Base-by-base conservation (phyloP, 2,329 filamentous ascomycete genomes). In the Penicillium decumbens region DNA sequence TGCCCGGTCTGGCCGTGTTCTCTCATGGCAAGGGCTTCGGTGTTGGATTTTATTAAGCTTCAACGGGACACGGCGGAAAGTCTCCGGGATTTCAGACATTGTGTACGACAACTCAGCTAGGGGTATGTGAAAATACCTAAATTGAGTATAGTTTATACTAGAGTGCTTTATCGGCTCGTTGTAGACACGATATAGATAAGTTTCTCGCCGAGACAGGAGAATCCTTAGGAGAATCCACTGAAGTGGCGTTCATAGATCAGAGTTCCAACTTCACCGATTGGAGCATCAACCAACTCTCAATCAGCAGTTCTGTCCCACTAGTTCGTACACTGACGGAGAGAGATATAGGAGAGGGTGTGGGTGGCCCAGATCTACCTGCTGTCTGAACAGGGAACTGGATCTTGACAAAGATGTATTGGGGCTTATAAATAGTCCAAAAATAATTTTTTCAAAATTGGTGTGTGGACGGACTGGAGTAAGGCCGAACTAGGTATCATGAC, bases 401-500 rank as follows among this genome's bases (percentile, higher is more conserved):
- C 10, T 40, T 27, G 23, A 37, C 15, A 37, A 37, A 20, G 2
- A 12, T 23, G 18, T 37, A 37, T 20, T 10, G 18, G 4, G 33
- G 33, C 33, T 20, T 20, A 23, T 20, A 37, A 20, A 37, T 37
- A 37, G 10, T 20, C 33, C 33, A 37, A 35, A 12, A 12, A 20
- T 20, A 33, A 23, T 37, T 8, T 37, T 10, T 37, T 37, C 33
- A 12, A 37, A 10, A 20, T 12, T 37, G 33, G 3, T 42, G 28
- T 40, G 43, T 39, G 42, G 37, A 35, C 45, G 20, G 41, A 53
- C 43, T 55, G 29, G 38, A 45, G 38, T 40, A 49, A 50, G 41
- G 50, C 50, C 43, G 39, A 51, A 43, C 39, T 56, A 51, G 56
- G 55, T 58, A 65, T 64, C 56, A 57, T 54, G 46, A 43, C 47